Evolutionary conservation across 306 rosid genomes (phyloP).

Genomic region (Morella rubra): DNA sequence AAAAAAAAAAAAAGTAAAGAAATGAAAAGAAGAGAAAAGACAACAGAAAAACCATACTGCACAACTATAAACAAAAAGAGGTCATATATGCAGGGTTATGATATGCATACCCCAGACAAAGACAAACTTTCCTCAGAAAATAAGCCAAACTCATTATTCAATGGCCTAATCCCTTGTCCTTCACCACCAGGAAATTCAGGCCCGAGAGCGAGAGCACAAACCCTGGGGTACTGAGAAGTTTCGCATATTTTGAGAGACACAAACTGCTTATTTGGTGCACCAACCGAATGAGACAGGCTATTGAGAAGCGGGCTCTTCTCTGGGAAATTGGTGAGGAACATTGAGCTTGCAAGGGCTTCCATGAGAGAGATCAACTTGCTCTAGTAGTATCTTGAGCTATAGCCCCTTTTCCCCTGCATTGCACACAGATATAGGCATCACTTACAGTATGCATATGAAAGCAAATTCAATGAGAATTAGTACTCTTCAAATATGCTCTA

Average conservation of each 20-base stretch:
- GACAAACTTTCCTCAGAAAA: slow-evolving; percentile 32
- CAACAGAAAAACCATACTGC: background rate
- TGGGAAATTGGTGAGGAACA: slow-evolving; percentile 36
- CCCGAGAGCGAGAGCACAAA: slow-evolving; percentile 40
- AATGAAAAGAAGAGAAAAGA: background rate
- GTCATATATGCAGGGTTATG: background rate
- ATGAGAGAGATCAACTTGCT: slow-evolving; percentile 8
- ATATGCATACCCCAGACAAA: slow-evolving; percentile 40
- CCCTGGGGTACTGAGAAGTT: slow-evolving; percentile 9
- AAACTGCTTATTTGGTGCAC: slow-evolving; percentile 32
- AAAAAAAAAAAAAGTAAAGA: background rate
- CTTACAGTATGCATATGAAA: too few relatives aligned
- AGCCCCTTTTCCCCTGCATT: too few relatives aligned
- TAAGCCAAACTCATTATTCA: slow-evolving; percentile 33
- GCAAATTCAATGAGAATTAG: too few relatives aligned
- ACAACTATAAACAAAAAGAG: background rate
- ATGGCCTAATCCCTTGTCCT: slow-evolving; percentile 41
- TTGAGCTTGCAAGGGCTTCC: slow-evolving; percentile 62
- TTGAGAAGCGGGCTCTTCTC: slow-evolving; percentile 30
- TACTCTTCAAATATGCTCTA: too few relatives aligned
- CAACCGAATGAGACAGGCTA: slow-evolving; percentile 27
- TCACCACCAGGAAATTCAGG: slow-evolving; percentile 41
- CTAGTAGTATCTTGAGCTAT: too few relatives aligned
- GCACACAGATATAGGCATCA: too few relatives aligned
- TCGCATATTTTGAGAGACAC: slow-evolving; percentile 44